Evolutionary conservation across 306 rosid species (phyloP), one percentile per base, ranked within the genome.

Genomic region (Quercus parvula): DNA sequence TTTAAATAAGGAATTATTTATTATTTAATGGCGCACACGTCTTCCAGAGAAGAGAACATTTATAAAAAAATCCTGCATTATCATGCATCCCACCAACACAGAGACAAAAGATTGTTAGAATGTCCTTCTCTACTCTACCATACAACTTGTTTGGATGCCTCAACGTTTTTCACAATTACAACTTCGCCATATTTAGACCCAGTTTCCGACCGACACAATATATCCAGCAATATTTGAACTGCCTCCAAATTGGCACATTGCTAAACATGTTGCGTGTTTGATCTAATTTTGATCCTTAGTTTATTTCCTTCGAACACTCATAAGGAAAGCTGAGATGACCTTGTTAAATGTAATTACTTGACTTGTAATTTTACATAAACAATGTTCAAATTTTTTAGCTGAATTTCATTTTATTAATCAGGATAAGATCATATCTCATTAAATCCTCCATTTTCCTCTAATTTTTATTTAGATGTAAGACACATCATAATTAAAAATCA

Each of bases 81-180:
- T 86, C 91, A 87, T 89, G 93, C 87, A 55, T 76, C 84, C 91
- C 89, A 90, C 97, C 85, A 52, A 58, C 83, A 70, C 55, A 71
- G 73, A 82, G 80, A 90, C 55, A 78, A 61, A 12, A 12, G 33
- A 56, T 87, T 77, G 93, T 90, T 92, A 55, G 75, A 71, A 80
- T 77, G 94, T 92, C 97, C 57, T 73, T 68, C 86, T 88, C 94
- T 78, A 3, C 41, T 57, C 80, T 22, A 83, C 88, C 87, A 71
- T 78, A 74, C 84, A 55, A 5, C 2, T 71, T 70, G 41, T 81
- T 75, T 81, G 51, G 55, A 73, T 61, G 62, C 20, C 61, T 70
- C 41, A 11, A 66, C 59, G 54, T 46, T 52, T 56, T 11, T n/a
- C 6, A 76, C 25, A 64, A 41, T 73, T 73, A 13, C 56, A 12